Percentiles rank a stretch among this genome's conserved stretches.
Evolutionary conservation across 2,329 filamentous ascomycete genomes (phyloP).

Genomic region (Fusarium sp.): DNA sequence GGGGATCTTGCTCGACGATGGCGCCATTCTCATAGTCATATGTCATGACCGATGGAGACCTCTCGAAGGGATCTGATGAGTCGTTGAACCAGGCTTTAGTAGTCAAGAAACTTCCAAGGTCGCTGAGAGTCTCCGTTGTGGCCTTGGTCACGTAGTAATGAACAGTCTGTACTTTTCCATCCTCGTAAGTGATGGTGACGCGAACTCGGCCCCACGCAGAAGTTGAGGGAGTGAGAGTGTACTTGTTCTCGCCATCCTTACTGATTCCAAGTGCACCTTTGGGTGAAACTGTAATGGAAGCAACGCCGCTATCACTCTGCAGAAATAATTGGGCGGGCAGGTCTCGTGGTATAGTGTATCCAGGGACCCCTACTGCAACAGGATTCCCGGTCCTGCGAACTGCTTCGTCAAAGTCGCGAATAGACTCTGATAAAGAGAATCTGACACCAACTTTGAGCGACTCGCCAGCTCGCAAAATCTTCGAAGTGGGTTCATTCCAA

Average conservation of each 20-base stretch:
- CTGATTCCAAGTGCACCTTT: constrained; percentile 53
- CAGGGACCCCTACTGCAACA: constrained; percentile 65
- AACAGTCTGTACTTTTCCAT: constrained; percentile 63
- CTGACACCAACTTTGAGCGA: constrained; percentile 62
- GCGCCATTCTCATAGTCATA: constrained; percentile 64
- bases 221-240: constrained; percentile 58
- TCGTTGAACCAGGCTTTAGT: constrained; percentile 65
- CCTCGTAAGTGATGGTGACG: constrained; percentile 61
- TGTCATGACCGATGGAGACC: constrained; percentile 67
- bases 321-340: constrained; percentile 61
- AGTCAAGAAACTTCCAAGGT: constrained; percentile 66
- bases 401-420: constrained; percentile 62
- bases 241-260: constrained; percentile 48
- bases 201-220: constrained; percentile 63
- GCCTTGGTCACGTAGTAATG: constrained; percentile 68
- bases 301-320: constrained; percentile 55
- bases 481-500: constrained; percentile 68
- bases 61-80: constrained; percentile 64
- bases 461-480: constrained; percentile 58
- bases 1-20: constrained; percentile 60
- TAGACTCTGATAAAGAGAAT: constrained; percentile 61
- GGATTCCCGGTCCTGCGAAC: constrained; percentile 59
- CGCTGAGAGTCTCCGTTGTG: constrained; percentile 56
- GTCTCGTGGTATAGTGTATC: constrained; percentile 65
- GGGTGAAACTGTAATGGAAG: constrained; percentile 56